These are phyloP conservation scores for Arctium minus DNA, from an alignment of 129 eudicot genomes.

Conservation along the genomic window DNA sequence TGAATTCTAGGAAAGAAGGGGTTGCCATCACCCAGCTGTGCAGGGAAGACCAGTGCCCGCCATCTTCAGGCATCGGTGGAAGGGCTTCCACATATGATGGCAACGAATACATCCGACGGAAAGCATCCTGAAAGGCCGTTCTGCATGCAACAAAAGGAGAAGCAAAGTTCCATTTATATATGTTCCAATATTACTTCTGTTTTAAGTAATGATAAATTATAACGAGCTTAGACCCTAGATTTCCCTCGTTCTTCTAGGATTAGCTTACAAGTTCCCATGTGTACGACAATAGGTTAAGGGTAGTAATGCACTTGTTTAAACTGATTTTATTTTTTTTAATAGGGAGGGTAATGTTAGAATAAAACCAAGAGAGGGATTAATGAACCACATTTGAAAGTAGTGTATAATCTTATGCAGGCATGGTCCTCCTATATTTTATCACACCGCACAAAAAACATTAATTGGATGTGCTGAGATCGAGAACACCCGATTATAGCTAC, in stretches of 20 bases:
- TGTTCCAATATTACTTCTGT: neutral
- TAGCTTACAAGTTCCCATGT: neutral
- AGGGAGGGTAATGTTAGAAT: neutral
- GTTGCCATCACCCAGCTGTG: slow-evolving; percentile 99
- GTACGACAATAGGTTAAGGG: neutral
- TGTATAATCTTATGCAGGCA: neutral
- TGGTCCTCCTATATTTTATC: neutral
- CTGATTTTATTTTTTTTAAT: neutral
- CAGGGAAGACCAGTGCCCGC: slow-evolving; percentile 87
- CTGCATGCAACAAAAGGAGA: slow-evolving; percentile 40
- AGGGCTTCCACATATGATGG: slow-evolving; percentile 85
- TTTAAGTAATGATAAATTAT: neutral
- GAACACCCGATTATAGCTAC: neutral
- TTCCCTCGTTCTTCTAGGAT: neutral
- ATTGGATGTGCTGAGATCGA: neutral
- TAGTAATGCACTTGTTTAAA: neutral
- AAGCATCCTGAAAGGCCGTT: slow-evolving; percentile 74
- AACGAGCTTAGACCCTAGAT: neutral
- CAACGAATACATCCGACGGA: slow-evolving; percentile 78
- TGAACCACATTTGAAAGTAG: neutral
- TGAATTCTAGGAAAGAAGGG: slow-evolving; percentile 84
- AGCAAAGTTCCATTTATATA: neutral
- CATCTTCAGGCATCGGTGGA: slow-evolving; percentile 98
- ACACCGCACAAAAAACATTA: neutral
- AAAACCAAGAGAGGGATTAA: neutral